These are phyloP conservation scores for Aspergillus uvarum DNA, from an alignment of 2,329 filamentous ascomycete genomes.

Conservation along the genomic window DNA sequence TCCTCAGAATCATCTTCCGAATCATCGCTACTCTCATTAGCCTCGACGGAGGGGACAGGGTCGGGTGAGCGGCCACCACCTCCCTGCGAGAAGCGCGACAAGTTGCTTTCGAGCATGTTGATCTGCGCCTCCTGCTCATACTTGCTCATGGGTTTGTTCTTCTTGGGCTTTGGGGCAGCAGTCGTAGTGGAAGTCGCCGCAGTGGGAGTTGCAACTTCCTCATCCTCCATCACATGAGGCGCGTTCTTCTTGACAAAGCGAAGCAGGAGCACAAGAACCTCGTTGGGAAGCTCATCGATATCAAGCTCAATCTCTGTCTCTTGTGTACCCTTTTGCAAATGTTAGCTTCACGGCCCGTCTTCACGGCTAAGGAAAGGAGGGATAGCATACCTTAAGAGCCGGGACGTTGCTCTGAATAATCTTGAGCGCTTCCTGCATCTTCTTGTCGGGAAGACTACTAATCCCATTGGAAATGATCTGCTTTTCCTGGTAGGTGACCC, in stretches of 20 bases:
- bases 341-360: constrained; percentile 5
- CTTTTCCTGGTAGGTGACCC: constrained; percentile 78
- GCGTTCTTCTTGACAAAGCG: constrained; percentile 50
- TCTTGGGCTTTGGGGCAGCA: constrained; percentile 47
- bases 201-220: constrained; percentile 38
- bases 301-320: constrained; percentile 51
- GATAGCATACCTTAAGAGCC: constrained; percentile 60
- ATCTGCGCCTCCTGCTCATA: constrained; percentile 52
- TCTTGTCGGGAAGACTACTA: constrained; percentile 72
- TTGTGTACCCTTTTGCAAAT: constrained; percentile 39
- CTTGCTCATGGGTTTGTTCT: constrained; percentile 55
- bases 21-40: constrained; percentile 46
- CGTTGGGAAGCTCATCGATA: constrained; percentile 50
- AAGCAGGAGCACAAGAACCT: constrained; percentile 47
- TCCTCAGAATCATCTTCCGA: constrained; percentile 51
- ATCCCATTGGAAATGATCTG: constrained; percentile 86
- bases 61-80: constrained; percentile 44
- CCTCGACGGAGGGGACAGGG: constrained; percentile 45
- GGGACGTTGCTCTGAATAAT: constrained; percentile 85
- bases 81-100: constrained; percentile 48
- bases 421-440: constrained; percentile 76
- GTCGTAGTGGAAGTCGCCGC: constrained; percentile 35
- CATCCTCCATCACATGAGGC: constrained; percentile 43
- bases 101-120: constrained; percentile 47
- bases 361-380: neutral